These are phyloP conservation scores for Saccharomycopsis synnaedendra DNA, from an alignment of 805 yeast species.

Conservation along the genomic window DNA sequence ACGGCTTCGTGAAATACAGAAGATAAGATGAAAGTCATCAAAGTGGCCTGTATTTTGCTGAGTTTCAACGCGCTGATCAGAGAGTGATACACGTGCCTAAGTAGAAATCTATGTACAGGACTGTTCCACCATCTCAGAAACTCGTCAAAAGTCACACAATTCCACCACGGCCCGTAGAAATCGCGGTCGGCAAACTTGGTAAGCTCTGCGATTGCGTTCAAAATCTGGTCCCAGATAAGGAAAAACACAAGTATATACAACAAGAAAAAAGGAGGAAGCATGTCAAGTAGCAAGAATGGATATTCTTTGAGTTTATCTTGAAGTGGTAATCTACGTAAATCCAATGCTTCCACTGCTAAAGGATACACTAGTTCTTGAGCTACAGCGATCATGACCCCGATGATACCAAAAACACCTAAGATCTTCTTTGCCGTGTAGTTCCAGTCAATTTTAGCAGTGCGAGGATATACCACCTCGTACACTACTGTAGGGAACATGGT, in stretches of 20 bases:
- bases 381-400: constrained; percentile 66
- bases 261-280: constrained; percentile 69
- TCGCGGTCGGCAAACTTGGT: constrained; percentile 81
- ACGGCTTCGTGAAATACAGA: constrained; percentile 82
- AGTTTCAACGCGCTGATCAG: constrained; percentile 67
- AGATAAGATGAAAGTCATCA: constrained; percentile 69
- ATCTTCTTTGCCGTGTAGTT: constrained; percentile 55
- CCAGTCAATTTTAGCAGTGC: constrained; percentile 62
- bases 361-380: constrained; percentile 75
- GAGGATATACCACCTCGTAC: constrained; percentile 72
- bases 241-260: constrained; percentile 73
- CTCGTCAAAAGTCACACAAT: constrained; percentile 85
- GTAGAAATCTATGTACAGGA: constrained; percentile 82
- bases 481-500: constrained; percentile 86
- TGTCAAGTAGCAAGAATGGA: constrained; percentile 53
- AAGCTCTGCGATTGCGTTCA: constrained; percentile 83
- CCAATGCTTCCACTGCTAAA: constrained; percentile 46
- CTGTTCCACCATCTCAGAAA: constrained; percentile 90
- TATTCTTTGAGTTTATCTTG: constrained; percentile 33
- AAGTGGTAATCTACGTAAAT: constrained; percentile 39
- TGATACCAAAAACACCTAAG: constrained; percentile 78
- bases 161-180: constrained; percentile 98
- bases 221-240: constrained; percentile 90
- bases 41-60: constrained; percentile 56
- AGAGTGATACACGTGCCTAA: constrained; percentile 91